phyloP scores from a whole-genome alignment of 1,284 basidiomycete species.

The Naganishia cerealis region DNA sequence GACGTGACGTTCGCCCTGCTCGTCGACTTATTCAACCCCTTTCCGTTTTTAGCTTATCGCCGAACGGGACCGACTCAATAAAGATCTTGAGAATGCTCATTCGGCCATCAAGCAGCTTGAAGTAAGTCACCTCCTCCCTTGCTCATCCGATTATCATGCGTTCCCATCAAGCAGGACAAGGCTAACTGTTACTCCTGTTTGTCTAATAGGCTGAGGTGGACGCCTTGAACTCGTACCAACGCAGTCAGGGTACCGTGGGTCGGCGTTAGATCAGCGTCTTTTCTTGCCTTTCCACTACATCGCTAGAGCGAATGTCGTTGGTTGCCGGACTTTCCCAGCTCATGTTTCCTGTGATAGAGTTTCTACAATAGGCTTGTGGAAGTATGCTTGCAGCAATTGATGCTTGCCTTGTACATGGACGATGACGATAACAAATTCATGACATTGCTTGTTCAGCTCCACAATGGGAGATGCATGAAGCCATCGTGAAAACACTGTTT shows the following conservation, averaged over 20 bases:
- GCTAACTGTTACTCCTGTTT: slow-evolving; percentile 69
- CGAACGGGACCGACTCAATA: slow-evolving; percentile 94
- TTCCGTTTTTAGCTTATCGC: slow-evolving; percentile 72
- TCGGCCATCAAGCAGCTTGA: slow-evolving; percentile 87
- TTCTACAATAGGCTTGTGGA: not conserved
- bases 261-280: slow-evolving; percentile 37
- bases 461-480: too few species aligned
- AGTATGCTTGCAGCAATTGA: not conserved
- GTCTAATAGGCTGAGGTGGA: slow-evolving; percentile 55
- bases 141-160: not conserved
- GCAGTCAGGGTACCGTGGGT: slow-evolving; percentile 50
- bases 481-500: too few species aligned
- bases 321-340: not conserved
- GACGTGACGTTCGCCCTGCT: not conserved
- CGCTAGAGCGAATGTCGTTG: not conserved
- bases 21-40: not conserved
- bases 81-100: slow-evolving; percentile 85
- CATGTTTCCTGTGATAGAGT: not conserved
- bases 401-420: not conserved
- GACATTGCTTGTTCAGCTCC: not conserved
- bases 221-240: slow-evolving; percentile 60
- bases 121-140: slow-evolving; percentile 38
- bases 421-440: slow-evolving; percentile 9
- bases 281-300: not conserved
- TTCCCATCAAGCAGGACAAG: slow-evolving; percentile 58